Evolutionary conservation across 768 basidiomycete species (phyloP).

Genomic region (Kwoniella mangroviensis): DNA sequence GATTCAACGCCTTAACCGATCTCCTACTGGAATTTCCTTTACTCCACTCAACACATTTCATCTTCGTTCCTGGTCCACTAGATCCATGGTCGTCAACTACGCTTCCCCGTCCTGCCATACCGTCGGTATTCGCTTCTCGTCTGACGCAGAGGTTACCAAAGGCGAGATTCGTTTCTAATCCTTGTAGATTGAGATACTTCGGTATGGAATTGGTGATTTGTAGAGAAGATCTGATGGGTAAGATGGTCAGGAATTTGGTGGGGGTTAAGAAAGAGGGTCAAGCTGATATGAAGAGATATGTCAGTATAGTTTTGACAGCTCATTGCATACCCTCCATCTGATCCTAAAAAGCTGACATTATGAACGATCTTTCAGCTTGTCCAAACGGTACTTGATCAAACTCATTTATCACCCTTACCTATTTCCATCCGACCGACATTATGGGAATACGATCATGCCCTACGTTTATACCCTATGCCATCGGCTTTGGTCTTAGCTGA

Average conservation of each 20-base stretch:
- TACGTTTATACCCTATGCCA: conserved; percentile 91
- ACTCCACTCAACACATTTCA: conserved; percentile 78
- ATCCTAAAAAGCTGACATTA: neutral
- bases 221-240: conserved; percentile 88
- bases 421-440: conserved; percentile 81
- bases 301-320: conserved; percentile 59
- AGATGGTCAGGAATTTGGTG: conserved; percentile 89
- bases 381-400: conserved; percentile 94
- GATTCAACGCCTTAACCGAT: conserved; percentile 81
- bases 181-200: conserved; percentile 92
- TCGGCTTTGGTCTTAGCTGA: conserved; percentile 92
- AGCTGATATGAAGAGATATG: conserved; percentile 80
- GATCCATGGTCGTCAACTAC: conserved; percentile 80
- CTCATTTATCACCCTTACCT: conserved; percentile 87
- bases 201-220: conserved; percentile 94
- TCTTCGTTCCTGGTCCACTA: conserved; percentile 91
- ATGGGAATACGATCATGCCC: conserved; percentile 86
- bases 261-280: conserved; percentile 80
- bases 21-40: conserved; percentile 84
- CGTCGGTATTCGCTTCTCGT: conserved; percentile 73
- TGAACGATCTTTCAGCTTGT: conserved; percentile 68
- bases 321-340: neutral
- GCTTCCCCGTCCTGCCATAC: conserved; percentile 78
- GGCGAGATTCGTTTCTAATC: conserved; percentile 82
- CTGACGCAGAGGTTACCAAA: conserved; percentile 76